Evolutionary conservation across 768 basidiomycete species (phyloP).

Genomic region (Cantharellus cinnabarinus): DNA sequence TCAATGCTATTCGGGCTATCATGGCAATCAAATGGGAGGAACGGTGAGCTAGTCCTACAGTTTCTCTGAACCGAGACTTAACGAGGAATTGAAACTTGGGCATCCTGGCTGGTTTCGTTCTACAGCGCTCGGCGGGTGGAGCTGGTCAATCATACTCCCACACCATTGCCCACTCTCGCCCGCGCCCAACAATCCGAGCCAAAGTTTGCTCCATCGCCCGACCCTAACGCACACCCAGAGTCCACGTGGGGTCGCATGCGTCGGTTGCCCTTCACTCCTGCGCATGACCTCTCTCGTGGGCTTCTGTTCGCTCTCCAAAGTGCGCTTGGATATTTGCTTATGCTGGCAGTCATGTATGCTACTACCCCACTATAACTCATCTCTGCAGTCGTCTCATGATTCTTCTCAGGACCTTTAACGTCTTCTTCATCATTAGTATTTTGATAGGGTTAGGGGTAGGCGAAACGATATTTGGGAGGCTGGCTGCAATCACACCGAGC

Average conservation of each 20-base stretch:
- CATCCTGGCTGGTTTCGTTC: background rate
- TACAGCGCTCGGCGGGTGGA: background rate
- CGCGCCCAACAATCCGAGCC: too few relatives aligned
- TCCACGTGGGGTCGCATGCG: background rate
- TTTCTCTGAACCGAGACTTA: background rate
- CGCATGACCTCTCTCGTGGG: constrained; percentile 58
- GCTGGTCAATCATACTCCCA: too few relatives aligned
- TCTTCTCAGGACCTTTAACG: constrained; percentile 56
- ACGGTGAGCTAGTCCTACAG: constrained; percentile 23
- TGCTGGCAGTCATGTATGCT: constrained; percentile 65
- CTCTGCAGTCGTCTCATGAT: constrained; percentile 8
- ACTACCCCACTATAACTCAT: background rate
- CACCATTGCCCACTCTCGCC: too few relatives aligned
- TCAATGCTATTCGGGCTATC: constrained; percentile 35
- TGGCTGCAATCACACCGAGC: constrained; percentile 9
- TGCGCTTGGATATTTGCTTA: constrained; percentile 43
- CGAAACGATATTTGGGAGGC: constrained; percentile 48
- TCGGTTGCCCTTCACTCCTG: constrained; percentile 40
- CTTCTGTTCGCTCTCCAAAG: constrained; percentile 41
- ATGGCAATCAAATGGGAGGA: constrained; percentile 38
- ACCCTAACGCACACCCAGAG: background rate
- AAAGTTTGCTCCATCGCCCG: background rate
- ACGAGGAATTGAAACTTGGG: background rate
- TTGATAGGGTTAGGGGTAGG: constrained; percentile 52
- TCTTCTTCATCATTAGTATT: constrained; percentile 53